phyloP scores from a whole-genome alignment of 768 basidiomycete genomes.

The Collybiopsis luxurians region DNA sequence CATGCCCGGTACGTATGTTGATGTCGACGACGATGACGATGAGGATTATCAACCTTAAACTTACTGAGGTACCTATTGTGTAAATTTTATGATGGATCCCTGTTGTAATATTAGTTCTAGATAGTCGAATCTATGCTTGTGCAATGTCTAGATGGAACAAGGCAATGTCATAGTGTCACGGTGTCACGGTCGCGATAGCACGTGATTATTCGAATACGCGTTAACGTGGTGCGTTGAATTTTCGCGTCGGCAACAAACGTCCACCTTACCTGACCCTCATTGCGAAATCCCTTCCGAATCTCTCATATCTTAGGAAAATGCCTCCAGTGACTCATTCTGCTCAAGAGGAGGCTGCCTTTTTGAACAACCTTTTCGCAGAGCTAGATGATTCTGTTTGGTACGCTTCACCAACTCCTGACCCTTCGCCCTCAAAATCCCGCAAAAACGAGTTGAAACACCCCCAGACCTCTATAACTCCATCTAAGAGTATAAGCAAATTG shows the following conservation, averaged over 20 bases:
- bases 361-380: constrained; percentile 49
- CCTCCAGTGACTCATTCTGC: constrained; percentile 30
- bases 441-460: constrained; percentile 10
- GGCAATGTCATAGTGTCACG: too few relatives aligned
- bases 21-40: constrained; percentile 12
- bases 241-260: too few relatives aligned
- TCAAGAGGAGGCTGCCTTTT: constrained; percentile 57
- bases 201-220: too few relatives aligned
- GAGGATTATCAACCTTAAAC: constrained; percentile 9
- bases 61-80: too few relatives aligned
- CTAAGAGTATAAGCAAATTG: neutral
- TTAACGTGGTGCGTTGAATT: too few relatives aligned
- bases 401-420: constrained; percentile 31
- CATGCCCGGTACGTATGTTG: constrained; percentile 17
- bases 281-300: too few relatives aligned
- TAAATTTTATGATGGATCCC: too few relatives aligned
- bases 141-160: too few relatives aligned
- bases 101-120: too few relatives aligned
- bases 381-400: constrained; percentile 55
- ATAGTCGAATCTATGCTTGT: too few relatives aligned
- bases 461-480: constrained; percentile 16
- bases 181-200: too few relatives aligned
- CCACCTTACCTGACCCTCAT: too few relatives aligned
- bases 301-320: constrained; percentile 21
- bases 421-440: constrained; percentile 26